Base-by-base conservation (phyloP, 2,329 filamentous ascomycete genomes). In the Pseudocercospora fijiensis region DNA sequence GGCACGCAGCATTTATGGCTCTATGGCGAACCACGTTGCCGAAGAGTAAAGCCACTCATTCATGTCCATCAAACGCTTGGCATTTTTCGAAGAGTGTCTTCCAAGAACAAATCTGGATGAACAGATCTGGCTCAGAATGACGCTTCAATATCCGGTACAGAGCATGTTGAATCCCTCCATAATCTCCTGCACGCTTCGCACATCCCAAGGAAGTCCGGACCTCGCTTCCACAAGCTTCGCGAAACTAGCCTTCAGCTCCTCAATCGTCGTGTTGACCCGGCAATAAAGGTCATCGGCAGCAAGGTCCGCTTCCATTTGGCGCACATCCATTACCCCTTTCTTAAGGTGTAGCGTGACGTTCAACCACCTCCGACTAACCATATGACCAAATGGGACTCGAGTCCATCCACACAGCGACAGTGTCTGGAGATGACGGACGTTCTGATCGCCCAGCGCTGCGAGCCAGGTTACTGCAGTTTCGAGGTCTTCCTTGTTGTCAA, bases 401-500 rank as follows among this genome's bases (percentile, higher is more conserved):
- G 65, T 69, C 69, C 69, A 71, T 3, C 71, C 71, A 57, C 66
- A 67, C 16, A 72, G 41, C 13, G 63, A 61, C 28, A 73, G 20
- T 20, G 52, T 51, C 4, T 67, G 60, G 4, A 73, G 59, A 33
- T 67, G 56, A 5, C 49, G 59, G 2, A 70, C 63, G 56, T 71
- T 70, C 5, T 10, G 53, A 43, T 69, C 63, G 6, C 69, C 69
- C 18, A 71, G 69, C 3, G 62, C 61, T 10, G 43, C 10, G 0
- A 73, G 66, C 69, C 70, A 73, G 5, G 51, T 47, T 20, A 61
- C 60, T 2, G 70, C 69, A 11, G 59, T 64, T 2, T 57, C 60
- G 18, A 72, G 64, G 28, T 71, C 67, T 27, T 61, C 56, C 22
- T 24, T 27, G 37, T 66, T 63, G 27, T 68, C 66, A 22, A 72